Percentiles rank a stretch among this genome's conserved stretches.
Evolutionary conservation across 352 stramenopile genomes (phyloP).

Genomic region (Blastocystis sp.): DNA sequence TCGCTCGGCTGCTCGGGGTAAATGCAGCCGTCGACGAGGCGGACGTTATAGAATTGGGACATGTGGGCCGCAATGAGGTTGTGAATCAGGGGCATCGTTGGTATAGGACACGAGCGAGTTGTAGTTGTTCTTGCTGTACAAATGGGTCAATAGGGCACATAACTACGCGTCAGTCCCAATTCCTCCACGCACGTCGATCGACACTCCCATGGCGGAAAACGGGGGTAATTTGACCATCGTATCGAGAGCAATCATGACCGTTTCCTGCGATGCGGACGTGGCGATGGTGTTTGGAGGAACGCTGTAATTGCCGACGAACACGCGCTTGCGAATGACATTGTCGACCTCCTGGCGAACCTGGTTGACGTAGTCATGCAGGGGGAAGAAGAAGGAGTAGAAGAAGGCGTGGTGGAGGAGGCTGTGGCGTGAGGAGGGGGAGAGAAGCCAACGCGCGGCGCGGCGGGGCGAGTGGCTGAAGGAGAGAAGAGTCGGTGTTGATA

Average conservation of each 20-base stretch:
- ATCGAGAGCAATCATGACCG: background rate
- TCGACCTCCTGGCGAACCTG: background rate
- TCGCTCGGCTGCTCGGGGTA: conserved; percentile 6
- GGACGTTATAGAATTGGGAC: background rate
- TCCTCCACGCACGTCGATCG: background rate
- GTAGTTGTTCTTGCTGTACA: conserved; percentile 31
- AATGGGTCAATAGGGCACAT: background rate
- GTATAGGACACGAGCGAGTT: background rate
- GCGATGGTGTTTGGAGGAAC: too few relatives aligned
- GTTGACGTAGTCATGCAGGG: background rate
- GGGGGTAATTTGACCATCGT: background rate
- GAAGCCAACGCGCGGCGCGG: background rate
- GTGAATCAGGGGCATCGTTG: background rate
- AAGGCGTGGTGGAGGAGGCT: background rate
- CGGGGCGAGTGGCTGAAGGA: background rate
- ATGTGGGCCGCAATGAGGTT: background rate
- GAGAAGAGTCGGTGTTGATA: background rate
- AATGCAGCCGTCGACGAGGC: conserved; percentile 11
- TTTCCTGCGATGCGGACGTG: background rate
- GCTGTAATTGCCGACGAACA: background rate
- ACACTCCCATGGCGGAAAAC: background rate
- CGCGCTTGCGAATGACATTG: conserved; percentile 6
- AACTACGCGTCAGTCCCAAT: background rate
- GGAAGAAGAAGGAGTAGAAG: conserved; percentile 10
- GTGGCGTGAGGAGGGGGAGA: background rate